Evolutionary conservation across 768 basidiomycete species (phyloP), one percentile per base, ranked within the genome.

Genomic region (Filobasidium floriforme): DNA sequence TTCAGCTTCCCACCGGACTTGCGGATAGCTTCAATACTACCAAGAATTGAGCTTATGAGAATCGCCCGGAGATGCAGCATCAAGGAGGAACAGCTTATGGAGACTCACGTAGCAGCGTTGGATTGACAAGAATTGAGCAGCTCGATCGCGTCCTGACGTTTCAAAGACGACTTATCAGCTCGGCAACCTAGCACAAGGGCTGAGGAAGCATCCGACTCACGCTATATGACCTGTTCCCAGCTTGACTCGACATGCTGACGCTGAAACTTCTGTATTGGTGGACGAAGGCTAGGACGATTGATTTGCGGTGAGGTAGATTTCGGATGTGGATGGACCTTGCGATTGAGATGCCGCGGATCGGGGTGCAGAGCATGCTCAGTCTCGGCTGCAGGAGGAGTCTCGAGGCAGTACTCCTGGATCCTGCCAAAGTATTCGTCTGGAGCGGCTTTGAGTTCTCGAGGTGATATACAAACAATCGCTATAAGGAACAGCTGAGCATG

Each of bases 81-180:
- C n/a, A n/a, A n/a, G n/a, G n/a, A n/a, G n/a, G n/a, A n/a, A n/a
- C n/a, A n/a, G n/a, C 82, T 24, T 49, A 12, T 15, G 46, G 19
- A 22, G 3, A 57, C 54, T 15, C 15, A 57, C 54, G 87, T 85
- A n/a, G 92, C 90, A 19, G 92, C 92, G 82, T 98, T 99, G 32
- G 88, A 89, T 77, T 99, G 93, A 60, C 74, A 76, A 22, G 76
- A 75, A 64, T 82, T 82, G 60, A 82, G 76, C 4, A 78, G 71
- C 40, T 77, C 71, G 66, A 82, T 79, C 0, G 81, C 81, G 24
- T 79, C 78, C 64, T 65, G 12, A 5, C 5, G 5, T 5, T 49
- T 22, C 18, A 4, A 12, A 37, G 9, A 3, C 32, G 9, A 3
- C 32, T 37, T 37, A 9, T 37, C 32, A 37, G 32, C 32, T 37